Evolutionary conservation across 306 rosid species (phyloP).

Genomic region (Datisca glomerata): DNA sequence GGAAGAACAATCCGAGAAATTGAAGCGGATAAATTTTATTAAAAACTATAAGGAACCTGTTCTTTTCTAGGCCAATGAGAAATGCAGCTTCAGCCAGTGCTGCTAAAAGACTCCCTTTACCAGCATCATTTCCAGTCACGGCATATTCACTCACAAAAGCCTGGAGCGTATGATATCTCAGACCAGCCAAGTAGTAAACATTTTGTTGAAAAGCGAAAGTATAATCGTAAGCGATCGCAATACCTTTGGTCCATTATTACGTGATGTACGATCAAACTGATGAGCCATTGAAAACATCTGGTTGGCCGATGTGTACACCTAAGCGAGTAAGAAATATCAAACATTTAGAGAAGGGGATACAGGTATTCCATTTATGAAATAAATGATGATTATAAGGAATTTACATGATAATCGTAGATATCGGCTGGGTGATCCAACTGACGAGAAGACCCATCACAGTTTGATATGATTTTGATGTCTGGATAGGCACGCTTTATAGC

Average conservation of each 20-base stretch:
- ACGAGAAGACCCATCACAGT: constrained; percentile 68
- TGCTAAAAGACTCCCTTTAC: constrained; percentile 78
- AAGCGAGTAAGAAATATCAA: constrained; percentile 12
- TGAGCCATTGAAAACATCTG: constrained; percentile 54
- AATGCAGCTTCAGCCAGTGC: constrained; percentile 82
- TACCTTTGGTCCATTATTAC: constrained; percentile 56
- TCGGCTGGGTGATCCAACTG: constrained; percentile 85
- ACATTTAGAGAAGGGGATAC: too few relatives aligned
- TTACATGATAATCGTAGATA: constrained; percentile 86
- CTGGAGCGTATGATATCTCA: constrained; percentile 22
- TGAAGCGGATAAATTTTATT: background rate
- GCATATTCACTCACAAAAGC: constrained; percentile 97
- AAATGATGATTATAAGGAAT: constrained; percentile 10
- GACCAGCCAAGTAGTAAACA: constrained; percentile 3
- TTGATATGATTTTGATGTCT: constrained; percentile 73
- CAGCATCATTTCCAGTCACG: constrained; percentile 63
- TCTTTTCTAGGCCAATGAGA: constrained; percentile 75
- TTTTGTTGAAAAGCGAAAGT: too few relatives aligned
- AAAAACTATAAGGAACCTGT: constrained; percentile 42
- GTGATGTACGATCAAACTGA: constrained; percentile 38
- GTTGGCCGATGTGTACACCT: constrained; percentile 65
- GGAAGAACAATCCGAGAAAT: background rate
- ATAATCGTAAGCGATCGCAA: too few relatives aligned
- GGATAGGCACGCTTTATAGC: constrained; percentile 71
- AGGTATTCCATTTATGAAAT: too few relatives aligned